Percentiles rank a stretch among this genome's conserved stretches.
Evolutionary conservation across 1,284 basidiomycete genomes (phyloP).

Genomic region (Takashimella koratensis): DNA sequence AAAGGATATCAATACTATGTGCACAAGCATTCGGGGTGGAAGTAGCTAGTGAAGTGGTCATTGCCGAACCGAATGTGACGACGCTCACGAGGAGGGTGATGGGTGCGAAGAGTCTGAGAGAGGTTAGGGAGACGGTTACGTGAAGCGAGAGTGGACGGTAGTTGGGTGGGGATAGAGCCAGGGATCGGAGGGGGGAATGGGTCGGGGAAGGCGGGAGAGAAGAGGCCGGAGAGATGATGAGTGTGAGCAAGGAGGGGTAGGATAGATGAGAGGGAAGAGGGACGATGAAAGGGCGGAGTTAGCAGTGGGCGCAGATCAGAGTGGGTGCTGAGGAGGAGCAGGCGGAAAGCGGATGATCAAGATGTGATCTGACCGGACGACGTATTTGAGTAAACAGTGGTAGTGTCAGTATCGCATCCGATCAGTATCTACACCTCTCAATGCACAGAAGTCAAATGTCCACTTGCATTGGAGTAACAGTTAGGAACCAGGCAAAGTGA

Average conservation of each 20-base stretch:
- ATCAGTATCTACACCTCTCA: too few relatives aligned
- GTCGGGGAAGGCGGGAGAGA: background rate
- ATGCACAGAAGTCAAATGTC: too few relatives aligned
- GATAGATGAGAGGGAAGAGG: too few relatives aligned
- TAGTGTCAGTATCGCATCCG: too few relatives aligned
- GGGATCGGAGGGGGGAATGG: background rate
- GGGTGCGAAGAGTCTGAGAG: conserved; percentile 61
- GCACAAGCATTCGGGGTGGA: conserved; percentile 81
- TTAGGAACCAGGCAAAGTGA: too few relatives aligned
- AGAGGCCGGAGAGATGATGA: background rate
- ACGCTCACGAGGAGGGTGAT: conserved; percentile 77
- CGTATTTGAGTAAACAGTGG: too few relatives aligned
- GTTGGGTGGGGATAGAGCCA: background rate
- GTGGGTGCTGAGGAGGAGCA: too few relatives aligned
- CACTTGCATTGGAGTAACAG: too few relatives aligned
- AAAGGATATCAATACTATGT: conserved; percentile 74
- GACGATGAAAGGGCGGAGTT: too few relatives aligned
- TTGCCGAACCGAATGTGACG: conserved; percentile 87
- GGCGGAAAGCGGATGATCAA: too few relatives aligned
- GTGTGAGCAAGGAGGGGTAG: background rate
- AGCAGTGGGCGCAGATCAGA: too few relatives aligned
- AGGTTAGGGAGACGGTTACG: conserved; percentile 1
- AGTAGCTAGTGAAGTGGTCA: conserved; percentile 79
- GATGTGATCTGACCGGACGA: too few relatives aligned
- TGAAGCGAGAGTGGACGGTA: background rate